Evolutionary conservation across 1,139 yeast species (phyloP).

Genomic region (Blastobotrys aristatus): DNA sequence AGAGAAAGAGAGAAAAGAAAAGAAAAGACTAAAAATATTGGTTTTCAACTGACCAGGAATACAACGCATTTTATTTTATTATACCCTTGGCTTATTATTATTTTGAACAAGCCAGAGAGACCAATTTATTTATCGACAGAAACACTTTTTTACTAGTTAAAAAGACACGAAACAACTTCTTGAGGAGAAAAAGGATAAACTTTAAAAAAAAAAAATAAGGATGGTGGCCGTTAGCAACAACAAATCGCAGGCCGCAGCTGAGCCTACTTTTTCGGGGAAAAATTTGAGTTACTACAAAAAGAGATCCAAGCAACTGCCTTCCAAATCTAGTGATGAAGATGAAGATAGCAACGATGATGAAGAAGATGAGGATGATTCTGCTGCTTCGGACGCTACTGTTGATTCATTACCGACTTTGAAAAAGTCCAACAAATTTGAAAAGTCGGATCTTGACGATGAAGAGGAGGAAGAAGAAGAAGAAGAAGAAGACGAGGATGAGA

Average conservation of each 20-base stretch:
- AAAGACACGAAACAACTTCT: too few relatives aligned
- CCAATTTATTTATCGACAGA: neutral
- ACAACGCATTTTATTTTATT: too few relatives aligned
- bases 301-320: neutral
- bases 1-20: neutral
- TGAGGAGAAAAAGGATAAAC: neutral
- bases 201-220: neutral
- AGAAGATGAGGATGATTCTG: constrained; percentile 13
- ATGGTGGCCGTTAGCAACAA: neutral
- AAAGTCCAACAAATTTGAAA: neutral
- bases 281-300: constrained; percentile 9
- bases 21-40: neutral
- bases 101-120: neutral
- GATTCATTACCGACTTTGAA: constrained; percentile 12
- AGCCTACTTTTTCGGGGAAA: constrained; percentile 7
- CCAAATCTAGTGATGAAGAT: constrained; percentile 5
- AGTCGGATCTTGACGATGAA: constrained; percentile 6
- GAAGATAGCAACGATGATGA: constrained; percentile 1
- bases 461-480: constrained; percentile 12
- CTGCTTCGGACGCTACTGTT: constrained; percentile 13
- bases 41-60: too few relatives aligned
- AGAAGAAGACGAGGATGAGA: constrained; percentile 16
- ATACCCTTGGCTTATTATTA: too few relatives aligned
- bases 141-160: too few relatives aligned
- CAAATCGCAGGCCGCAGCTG: neutral